Evolutionary conservation across 2,329 filamentous ascomycete genomes (phyloP).

Genomic region (Hypoxylon sp.): DNA sequence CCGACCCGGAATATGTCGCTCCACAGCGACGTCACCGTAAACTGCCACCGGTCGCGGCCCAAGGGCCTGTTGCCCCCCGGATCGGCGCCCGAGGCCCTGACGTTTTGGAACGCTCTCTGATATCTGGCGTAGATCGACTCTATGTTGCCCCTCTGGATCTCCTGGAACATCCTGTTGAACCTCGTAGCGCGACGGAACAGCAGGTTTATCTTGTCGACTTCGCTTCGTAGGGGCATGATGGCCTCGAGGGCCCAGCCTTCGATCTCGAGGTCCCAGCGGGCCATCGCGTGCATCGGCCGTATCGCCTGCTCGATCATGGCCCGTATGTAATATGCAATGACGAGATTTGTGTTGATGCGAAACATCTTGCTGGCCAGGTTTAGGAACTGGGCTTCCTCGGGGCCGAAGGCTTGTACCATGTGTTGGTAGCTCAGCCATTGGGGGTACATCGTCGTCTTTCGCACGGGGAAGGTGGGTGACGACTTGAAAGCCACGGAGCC

Average conservation of each 20-base stretch:
- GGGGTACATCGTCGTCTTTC: neutral
- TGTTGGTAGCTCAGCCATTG: rapidly evolving
- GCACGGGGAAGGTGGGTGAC: neutral
- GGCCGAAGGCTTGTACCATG: neutral
- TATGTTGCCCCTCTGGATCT: too few relatives aligned
- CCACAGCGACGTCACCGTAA: neutral
- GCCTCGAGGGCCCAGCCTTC: neutral
- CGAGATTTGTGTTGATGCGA: neutral
- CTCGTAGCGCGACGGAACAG: too few relatives aligned
- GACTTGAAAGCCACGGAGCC: slow-evolving; percentile 33
- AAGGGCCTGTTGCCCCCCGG: neutral
- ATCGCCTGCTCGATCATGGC: neutral
- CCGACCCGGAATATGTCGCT: slow-evolving; percentile 12
- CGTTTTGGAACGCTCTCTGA: too few relatives aligned
- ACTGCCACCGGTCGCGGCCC: neutral
- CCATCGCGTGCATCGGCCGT: neutral
- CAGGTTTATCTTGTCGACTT: neutral
- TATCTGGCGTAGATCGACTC: too few relatives aligned
- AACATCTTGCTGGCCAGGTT: slow-evolving; percentile 12
- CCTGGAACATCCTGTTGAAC: too few relatives aligned
- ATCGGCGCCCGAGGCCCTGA: too few relatives aligned
- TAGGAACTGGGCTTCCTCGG: slow-evolving; percentile 5
- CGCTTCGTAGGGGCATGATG: slow-evolving; percentile 3
- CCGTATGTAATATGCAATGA: slow-evolving; percentile 23
- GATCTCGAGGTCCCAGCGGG: slow-evolving; percentile 11